Base-by-base conservation (phyloP, 352 stramenopile species). In the Phytophthora uliginosa region DNA sequence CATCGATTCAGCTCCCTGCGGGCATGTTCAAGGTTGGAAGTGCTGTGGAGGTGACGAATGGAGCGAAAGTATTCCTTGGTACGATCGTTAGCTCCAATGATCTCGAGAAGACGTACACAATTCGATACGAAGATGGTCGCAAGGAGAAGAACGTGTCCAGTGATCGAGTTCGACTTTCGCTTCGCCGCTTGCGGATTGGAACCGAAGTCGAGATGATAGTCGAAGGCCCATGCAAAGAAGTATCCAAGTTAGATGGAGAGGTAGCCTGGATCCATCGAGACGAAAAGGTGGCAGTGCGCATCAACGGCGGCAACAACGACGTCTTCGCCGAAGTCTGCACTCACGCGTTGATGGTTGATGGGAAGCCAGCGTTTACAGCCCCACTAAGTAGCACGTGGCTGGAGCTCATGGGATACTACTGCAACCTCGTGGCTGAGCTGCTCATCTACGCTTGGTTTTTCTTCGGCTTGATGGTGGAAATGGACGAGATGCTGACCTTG, bases 171-270 rank as follows among this genome's bases (percentile, higher is more conserved):
- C 85, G 84, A 13, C 59, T 91, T 0, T 91, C 80, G 13, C 66
- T 91, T 2, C 82, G 85, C 7, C 81, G 76, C 33, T 72, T 93
- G 7, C 74, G 80, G 28, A 82, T 93, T 6, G 85, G 85, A 4
- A 91, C 85, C 0, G 82, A 93, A 22, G 85, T 93, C 2, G 84
- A 91, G 59, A 90, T 93, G 83, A 85, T 93, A 47, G 79, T 93
- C 3, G 83, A 93, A 63, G 83, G 85, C 15, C 85, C 85, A 7
- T 91, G 83, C 63, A 93, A 91, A 33, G 85, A 93, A 71, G 76
- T 93, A 3, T 90, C 82, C 0, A 91, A 85, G 54, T 57, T 93
- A n/a, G 84, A 93, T 26, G 83, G 83, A 9, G 83, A 93, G 36
- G 82, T 93, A 0, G 85, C 85, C 13, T 93, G 85, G 85, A 85